phyloP scores from a whole-genome alignment of 352 stramenopile genomes.

The Globisporangium viniferum region DNA sequence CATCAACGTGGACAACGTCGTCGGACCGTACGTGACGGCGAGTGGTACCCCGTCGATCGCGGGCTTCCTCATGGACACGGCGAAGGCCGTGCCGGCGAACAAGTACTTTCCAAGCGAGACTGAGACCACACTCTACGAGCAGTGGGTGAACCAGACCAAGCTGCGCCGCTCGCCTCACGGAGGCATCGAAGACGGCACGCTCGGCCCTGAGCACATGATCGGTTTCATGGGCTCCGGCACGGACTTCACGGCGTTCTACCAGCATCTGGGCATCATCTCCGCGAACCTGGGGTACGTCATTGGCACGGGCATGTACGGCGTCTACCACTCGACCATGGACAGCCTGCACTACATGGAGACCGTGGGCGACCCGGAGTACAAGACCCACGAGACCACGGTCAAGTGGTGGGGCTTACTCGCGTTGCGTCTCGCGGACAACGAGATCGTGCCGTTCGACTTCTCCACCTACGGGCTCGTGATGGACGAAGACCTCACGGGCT shows the following conservation, averaged over 20 bases:
- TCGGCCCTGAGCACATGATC: conserved; percentile 39
- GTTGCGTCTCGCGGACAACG: conserved; percentile 49
- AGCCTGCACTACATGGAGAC: conserved; percentile 68
- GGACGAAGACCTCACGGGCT: conserved; percentile 35
- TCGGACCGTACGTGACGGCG: conserved; percentile 47
- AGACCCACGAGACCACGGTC: conserved; percentile 43
- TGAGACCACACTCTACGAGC: conserved; percentile 32
- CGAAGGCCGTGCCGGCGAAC: conserved; percentile 61
- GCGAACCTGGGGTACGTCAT: conserved; percentile 61
- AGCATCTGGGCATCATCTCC: conserved; percentile 76
- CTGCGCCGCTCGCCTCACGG: conserved; percentile 16
- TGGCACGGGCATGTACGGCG: conserved; percentile 41
- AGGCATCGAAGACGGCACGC: conserved; percentile 15
- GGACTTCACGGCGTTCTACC: conserved; percentile 76
- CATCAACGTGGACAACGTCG: conserved; percentile 82
- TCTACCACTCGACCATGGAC: conserved; percentile 88
- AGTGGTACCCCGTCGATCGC: conserved; percentile 72
- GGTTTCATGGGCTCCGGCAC: conserved; percentile 50
- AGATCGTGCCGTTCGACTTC: conserved; percentile 67
- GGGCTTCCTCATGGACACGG: conserved; percentile 47
- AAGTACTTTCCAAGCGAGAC: conserved; percentile 27
- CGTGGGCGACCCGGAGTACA: conserved; percentile 56
- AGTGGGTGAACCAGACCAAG: conserved; percentile 36
- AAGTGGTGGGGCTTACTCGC: conserved; percentile 65
- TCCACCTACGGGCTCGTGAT: conserved; percentile 60